Evolutionary conservation across 2,329 filamentous ascomycete genomes (phyloP), one percentile per base, ranked within the genome.

Genomic region (Epichloe scottii): DNA sequence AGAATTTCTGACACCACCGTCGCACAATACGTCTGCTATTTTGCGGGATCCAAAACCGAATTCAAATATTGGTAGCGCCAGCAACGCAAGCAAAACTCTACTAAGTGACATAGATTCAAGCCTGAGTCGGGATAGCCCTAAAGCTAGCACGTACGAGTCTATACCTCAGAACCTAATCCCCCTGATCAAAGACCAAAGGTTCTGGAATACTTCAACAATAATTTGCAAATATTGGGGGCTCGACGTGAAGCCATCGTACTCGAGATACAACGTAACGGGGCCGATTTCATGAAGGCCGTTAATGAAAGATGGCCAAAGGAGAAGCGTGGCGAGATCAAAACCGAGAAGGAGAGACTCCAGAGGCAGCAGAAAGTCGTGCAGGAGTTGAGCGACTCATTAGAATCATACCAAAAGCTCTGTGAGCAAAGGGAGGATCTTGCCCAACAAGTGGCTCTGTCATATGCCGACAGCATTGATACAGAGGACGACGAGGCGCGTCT

Each of bases 401-500:
- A 69, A 21, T 63, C 65, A 2, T 75, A 74, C 52, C 64, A 66
- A 43, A 58, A 64, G 3, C 61, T 79, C 12, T 64, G 64, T 40
- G 62, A 63, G 15, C 69, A 73, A 54, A 69, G 70, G 43, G 71
- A 79, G 52, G 59, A 65, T 5, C 61, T 81, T 21, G 66, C 75
- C 0, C 62, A 70, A 45, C 66, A 69, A 48, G 71, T 81, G 46
- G 68, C 69, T 3, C 66, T 74, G 51, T 73, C 73, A 0, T 81
- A 79, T 54, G 70, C 69, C 14, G 69, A 76, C 10, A 71, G 71
- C 23, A 59, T 73, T 14, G 72, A 79, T 46, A 79, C 73, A 1
- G 71, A 74, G 2, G 71, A 74, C 10, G 74, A 77, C 21, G 77
- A 81, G 57, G 59, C 62, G 35, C 69, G 66, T 40, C 63, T 80